phyloP scores from a whole-genome alignment of 176 grass and related monocot genomes.

The Phoenix dactylifera region DNA sequence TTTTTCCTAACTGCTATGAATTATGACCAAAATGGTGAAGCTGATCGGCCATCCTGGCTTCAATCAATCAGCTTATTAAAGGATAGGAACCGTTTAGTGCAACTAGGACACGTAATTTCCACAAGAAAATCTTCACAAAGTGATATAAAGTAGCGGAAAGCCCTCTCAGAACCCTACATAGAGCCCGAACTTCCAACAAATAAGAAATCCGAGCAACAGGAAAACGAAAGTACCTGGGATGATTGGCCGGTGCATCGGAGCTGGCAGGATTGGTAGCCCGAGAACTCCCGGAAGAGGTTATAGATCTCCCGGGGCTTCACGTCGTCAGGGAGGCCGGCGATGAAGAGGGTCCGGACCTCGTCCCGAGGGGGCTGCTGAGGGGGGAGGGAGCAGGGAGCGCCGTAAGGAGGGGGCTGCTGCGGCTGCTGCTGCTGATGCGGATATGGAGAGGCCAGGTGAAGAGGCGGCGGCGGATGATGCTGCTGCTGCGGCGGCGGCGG shows the following conservation, averaged over 20 bases:
- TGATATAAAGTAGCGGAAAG: no score
- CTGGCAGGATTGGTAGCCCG: conserved; percentile 64
- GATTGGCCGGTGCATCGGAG: conserved; percentile 52
- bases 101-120: no score
- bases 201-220: no score
- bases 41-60: no score
- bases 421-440: conserved; percentile 10
- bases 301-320: conserved; percentile 79
- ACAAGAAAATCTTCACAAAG: no score
- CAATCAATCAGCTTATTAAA: no score
- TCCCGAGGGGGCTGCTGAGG: conserved; percentile 14
- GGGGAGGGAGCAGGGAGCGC: conserved; percentile 11
- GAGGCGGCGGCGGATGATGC: neutral
- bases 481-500: conserved; percentile 24
- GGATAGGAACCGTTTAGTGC: no score
- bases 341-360: conserved; percentile 83
- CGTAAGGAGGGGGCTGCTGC: conserved; percentile 9
- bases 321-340: conserved; percentile 71
- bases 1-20: no score
- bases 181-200: no score
- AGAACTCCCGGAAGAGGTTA: conserved; percentile 92
- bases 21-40: no score
- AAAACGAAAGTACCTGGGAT: conserved; percentile 33
- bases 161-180: no score
- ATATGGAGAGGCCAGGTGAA: conserved; percentile 15